Conservation (phyloP, 306 rosid species). For the Morella rubra region DNA sequence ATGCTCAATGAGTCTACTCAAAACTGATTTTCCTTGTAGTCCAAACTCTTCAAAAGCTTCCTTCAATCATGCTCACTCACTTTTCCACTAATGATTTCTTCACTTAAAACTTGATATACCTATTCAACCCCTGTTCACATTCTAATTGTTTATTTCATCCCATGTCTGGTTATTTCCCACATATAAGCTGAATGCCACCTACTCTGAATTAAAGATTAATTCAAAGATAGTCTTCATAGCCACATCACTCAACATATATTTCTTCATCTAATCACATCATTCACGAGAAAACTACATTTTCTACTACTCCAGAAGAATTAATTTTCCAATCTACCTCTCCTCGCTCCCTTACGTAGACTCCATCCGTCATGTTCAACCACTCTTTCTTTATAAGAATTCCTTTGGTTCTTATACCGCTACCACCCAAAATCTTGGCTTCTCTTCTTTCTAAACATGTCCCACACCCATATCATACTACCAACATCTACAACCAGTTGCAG, state of each 20-base stretch:
- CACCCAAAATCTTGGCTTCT: not conserved
- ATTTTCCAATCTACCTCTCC: not conserved
- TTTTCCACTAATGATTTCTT: not conserved
- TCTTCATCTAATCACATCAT: not conserved
- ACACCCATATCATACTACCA: not conserved
- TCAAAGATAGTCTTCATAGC: not conserved
- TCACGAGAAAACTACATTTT: not conserved
- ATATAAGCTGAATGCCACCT: not conserved
- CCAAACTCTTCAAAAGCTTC: not conserved
- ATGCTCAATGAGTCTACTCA: not conserved
- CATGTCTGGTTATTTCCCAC: not conserved
- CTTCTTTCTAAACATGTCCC: not conserved
- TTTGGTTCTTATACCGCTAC: not conserved
- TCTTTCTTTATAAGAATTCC: constrained; percentile 2
- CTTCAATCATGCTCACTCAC: not conserved
- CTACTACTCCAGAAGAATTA: not conserved
- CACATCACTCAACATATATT: not conserved
- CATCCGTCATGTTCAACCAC: not conserved
- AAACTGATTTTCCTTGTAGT: not conserved
- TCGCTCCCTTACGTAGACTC: not conserved
- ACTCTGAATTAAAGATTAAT: not conserved
- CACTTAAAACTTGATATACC: not conserved
- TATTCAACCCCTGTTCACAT: not conserved
- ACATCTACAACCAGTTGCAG: not conserved
- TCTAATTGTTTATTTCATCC: not conserved